phyloP scores from a whole-genome alignment of 345 rosid species.

The Brassica rapa region DNA sequence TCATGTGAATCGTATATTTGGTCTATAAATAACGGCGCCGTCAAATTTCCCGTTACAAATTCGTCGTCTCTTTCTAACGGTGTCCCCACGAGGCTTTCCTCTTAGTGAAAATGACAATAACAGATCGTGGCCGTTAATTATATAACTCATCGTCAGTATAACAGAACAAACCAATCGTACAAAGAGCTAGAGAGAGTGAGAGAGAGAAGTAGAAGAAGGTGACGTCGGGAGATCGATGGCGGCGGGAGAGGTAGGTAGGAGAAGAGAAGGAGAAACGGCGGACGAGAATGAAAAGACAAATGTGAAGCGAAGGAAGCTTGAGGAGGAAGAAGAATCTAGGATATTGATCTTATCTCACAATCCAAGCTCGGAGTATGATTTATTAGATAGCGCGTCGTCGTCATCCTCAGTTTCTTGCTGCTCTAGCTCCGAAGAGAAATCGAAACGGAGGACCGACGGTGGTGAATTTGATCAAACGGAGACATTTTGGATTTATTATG shows the following conservation, averaged over 20 bases:
- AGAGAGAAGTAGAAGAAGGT: conserved; percentile 15
- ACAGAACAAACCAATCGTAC: conserved; percentile 15
- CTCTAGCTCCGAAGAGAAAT: conserved; percentile 33
- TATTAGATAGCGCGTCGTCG: background rate
- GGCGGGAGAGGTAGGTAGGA: conserved; percentile 16
- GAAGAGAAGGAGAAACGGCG: conserved; percentile 26
- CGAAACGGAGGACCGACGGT: conserved; percentile 30
- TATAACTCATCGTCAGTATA: background rate
- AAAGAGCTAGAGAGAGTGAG: background rate
- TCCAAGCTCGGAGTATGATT: background rate
- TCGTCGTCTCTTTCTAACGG: background rate
- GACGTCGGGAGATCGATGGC: conserved; percentile 33
- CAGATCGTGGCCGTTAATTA: conserved; percentile 29
- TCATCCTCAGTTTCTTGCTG: conserved; percentile 12
- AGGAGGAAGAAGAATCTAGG: conserved; percentile 10
- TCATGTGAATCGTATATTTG: background rate
- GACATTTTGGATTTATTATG: background rate
- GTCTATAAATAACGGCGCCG: conserved; percentile 29
- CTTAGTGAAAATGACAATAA: conserved; percentile 19
- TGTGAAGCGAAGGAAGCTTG: conserved; percentile 33
- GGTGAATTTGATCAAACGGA: background rate
- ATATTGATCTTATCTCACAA: background rate
- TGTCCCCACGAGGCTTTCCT: conserved; percentile 18
- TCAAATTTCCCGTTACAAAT: conserved; percentile 35
- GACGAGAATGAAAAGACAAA: conserved; percentile 12